phyloP scores from a whole-genome alignment of 371 early-diverging fungal genomes.

The Mucor racemosus region DNA sequence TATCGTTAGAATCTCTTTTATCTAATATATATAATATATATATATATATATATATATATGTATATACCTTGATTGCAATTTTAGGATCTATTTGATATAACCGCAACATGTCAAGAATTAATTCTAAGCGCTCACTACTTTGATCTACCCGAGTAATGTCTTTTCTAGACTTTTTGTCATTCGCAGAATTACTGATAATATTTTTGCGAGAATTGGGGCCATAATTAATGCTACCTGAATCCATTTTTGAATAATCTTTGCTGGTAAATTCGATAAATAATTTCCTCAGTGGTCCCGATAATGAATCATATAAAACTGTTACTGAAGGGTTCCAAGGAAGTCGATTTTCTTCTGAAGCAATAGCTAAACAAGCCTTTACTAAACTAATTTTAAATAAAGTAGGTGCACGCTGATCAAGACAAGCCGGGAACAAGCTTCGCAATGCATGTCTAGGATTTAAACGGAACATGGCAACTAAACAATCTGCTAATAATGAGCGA shows the following conservation, averaged over 20 bases:
- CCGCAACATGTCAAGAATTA: conserved; percentile 75
- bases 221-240: conserved; percentile 20
- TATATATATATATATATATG: background rate
- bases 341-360: conserved; percentile 69
- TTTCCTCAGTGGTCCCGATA: conserved; percentile 71
- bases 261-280: conserved; percentile 68
- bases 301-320: conserved; percentile 64
- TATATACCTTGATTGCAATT: conserved; percentile 67
- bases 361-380: conserved; percentile 75
- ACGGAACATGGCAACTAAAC: conserved; percentile 77
- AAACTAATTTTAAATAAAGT: conserved; percentile 75
- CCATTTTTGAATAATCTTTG: conserved; percentile 45
- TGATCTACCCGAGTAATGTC: conserved; percentile 50
- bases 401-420: conserved; percentile 71
- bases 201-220: conserved; percentile 25
- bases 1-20: background rate
- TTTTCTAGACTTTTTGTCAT: conserved; percentile 49
- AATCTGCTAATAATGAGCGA: conserved; percentile 70
- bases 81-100: conserved; percentile 77
- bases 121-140: conserved; percentile 66
- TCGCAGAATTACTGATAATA: conserved; percentile 24
- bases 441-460: conserved; percentile 73
- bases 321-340: conserved; percentile 81
- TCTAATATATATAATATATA: too few species aligned
- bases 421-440: conserved; percentile 69